These are phyloP conservation scores for Chimonanthus salicifolius DNA, from an alignment of 164 flowering plant genomes.

Conservation along the genomic window DNA sequence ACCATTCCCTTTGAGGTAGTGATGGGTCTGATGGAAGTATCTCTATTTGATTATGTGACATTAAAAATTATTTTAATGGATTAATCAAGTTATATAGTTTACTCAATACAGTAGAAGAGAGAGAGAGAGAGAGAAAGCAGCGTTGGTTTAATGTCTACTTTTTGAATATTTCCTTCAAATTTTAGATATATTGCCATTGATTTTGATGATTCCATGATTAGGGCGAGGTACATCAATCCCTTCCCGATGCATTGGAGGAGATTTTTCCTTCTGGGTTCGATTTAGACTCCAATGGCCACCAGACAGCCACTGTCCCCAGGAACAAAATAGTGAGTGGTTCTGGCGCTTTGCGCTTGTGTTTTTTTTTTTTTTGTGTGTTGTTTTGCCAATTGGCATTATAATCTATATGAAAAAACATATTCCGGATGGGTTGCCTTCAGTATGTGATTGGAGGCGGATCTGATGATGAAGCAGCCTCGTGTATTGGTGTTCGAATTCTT, in stretches of 20 bases:
- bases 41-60: too few species aligned
- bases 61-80: too few species aligned
- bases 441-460: slow-evolving; percentile 54
- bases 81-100: too few species aligned
- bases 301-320: slow-evolving; percentile 36
- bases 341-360: neutral
- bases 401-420: neutral
- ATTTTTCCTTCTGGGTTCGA: slow-evolving; percentile 31
- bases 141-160: neutral
- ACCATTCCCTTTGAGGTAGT: too few species aligned
- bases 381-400: neutral
- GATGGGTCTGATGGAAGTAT: too few species aligned
- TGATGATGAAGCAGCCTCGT: slow-evolving; percentile 25
- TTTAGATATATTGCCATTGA: neutral
- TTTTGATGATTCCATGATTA: slow-evolving; percentile 18
- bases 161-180: neutral
- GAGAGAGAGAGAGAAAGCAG: neutral
- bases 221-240: slow-evolving; percentile 78
- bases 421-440: slow-evolving; percentile 24
- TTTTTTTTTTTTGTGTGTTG: neutral
- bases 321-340: slow-evolving; percentile 45
- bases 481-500: slow-evolving; percentile 43
- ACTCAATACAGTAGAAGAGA: neutral
- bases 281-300: slow-evolving; percentile 31
- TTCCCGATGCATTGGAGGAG: slow-evolving; percentile 33